phyloP scores from a whole-genome alignment of 1,284 basidiomycete species.

The Puccinia polysora region DNA sequence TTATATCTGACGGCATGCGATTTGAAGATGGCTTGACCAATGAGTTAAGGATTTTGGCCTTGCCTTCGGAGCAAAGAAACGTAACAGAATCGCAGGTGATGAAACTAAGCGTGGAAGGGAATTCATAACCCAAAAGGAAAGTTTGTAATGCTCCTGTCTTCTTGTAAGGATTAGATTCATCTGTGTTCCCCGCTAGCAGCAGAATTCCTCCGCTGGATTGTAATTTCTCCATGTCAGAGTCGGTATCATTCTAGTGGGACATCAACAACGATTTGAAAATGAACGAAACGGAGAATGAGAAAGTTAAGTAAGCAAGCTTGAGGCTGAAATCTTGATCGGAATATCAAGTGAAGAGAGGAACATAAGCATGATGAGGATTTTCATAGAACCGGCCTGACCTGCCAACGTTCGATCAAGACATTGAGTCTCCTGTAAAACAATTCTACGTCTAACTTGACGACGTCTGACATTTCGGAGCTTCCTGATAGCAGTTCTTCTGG shows the following conservation, averaged over 20 bases:
- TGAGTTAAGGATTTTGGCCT: conserved; percentile 60
- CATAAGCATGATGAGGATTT: background rate
- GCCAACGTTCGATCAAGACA: conserved; percentile 16
- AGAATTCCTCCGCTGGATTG: conserved; percentile 11
- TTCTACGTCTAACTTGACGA: background rate
- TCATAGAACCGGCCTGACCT: too few relatives aligned
- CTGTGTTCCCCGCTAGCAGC: conserved; percentile 24
- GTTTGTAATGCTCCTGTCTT: conserved; percentile 59
- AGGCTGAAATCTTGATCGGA: background rate
- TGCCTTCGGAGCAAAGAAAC: conserved; percentile 80
- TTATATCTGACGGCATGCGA: background rate
- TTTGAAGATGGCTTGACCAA: background rate
- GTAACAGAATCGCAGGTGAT: conserved; percentile 65
- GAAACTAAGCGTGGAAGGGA: conserved; percentile 80
- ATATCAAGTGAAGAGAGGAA: background rate
- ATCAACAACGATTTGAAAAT: background rate
- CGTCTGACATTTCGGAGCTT: conserved; percentile 23
- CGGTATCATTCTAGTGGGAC: conserved; percentile 3
- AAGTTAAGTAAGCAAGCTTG: background rate
- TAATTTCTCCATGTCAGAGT: conserved; percentile 2
- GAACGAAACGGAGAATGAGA: background rate
- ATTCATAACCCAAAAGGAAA: conserved; percentile 93
- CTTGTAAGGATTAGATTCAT: background rate
- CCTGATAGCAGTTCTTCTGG: too few relatives aligned
- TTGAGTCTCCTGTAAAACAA: conserved; percentile 16